Conservation (phyloP, 2,329 filamentous ascomycete genomes). For the Aureobasidium namibiae region DNA sequence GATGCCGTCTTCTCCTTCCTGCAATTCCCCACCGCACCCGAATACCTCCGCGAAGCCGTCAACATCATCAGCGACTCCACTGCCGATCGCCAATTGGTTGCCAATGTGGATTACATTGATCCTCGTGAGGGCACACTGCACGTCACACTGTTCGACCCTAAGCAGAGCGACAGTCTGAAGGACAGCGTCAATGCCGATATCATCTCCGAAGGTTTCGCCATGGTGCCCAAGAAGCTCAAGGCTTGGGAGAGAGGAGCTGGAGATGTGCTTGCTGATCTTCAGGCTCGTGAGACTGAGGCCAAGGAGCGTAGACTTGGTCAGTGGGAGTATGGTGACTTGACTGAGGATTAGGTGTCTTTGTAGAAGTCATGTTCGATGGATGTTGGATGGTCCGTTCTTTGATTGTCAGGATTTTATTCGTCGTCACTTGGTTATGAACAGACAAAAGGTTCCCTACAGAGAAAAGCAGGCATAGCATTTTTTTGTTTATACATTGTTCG, state of each 20-base stretch:
- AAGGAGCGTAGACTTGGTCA: slow-evolving; percentile 76
- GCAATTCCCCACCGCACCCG: slow-evolving; percentile 71
- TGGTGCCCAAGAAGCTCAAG: slow-evolving; percentile 89
- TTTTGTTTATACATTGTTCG: neutral
- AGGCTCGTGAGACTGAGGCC: slow-evolving; percentile 65
- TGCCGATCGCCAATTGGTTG: slow-evolving; percentile 66
- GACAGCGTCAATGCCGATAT: slow-evolving; percentile 88
- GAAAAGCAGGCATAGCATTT: neutral
- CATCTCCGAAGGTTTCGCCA: slow-evolving; percentile 71
- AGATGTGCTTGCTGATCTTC: slow-evolving; percentile 63
- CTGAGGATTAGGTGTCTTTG: slow-evolving; percentile 53
- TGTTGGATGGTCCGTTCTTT: too few relatives aligned
- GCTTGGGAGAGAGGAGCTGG: slow-evolving; percentile 75
- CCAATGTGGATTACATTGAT: slow-evolving; percentile 80
- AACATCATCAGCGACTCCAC: slow-evolving; percentile 67
- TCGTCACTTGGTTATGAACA: too few relatives aligned
- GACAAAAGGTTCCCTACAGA: too few relatives aligned
- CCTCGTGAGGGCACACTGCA: slow-evolving; percentile 71
- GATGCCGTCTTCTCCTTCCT: slow-evolving; percentile 84
- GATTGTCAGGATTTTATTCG: too few relatives aligned
- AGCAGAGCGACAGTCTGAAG: slow-evolving; percentile 50
- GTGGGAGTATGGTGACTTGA: slow-evolving; percentile 98
- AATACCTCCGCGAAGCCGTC: slow-evolving; percentile 78
- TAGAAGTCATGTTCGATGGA: too few relatives aligned
- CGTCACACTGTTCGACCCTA: slow-evolving; percentile 80